Evolutionary conservation across 352 stramenopile genomes (phyloP).

Genomic region (Peronospora destructor): DNA sequence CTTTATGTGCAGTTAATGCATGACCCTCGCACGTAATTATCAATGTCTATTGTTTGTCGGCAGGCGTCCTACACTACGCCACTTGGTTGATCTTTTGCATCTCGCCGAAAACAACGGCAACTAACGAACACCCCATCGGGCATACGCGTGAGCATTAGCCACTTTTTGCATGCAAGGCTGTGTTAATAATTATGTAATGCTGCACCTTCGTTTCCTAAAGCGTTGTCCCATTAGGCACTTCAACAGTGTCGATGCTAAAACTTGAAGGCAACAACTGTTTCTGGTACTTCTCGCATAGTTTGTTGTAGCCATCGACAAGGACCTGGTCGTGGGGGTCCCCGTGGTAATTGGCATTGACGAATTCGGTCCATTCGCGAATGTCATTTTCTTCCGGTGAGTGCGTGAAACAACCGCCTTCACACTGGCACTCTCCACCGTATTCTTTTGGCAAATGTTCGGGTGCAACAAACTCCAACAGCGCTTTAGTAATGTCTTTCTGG

Average conservation of each 20-base stretch:
- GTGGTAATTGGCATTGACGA: conserved; percentile 39
- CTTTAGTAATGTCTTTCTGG: conserved; percentile 66
- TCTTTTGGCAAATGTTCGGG: conserved; percentile 56
- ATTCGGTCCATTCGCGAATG: conserved; percentile 52
- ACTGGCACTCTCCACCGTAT: conserved; percentile 56
- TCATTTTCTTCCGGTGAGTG: conserved; percentile 64
- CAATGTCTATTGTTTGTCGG: conserved; percentile 1
- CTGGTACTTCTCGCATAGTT: conserved; percentile 43
- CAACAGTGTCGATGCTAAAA: conserved; percentile 1
- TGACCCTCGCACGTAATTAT: background rate
- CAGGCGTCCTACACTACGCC: conserved; percentile 69
- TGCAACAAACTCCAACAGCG: conserved; percentile 58
- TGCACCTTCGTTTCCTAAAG: conserved; percentile 2
- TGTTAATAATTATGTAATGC: conserved; percentile 25
- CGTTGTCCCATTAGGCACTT: conserved; percentile 6
- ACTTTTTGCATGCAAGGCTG: conserved; percentile 22
- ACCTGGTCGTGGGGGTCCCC: conserved; percentile 24
- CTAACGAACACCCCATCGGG: conserved; percentile 7
- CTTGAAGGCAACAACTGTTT: conserved; percentile 28
- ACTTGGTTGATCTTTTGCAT: conserved; percentile 56
- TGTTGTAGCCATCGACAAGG: conserved; percentile 34
- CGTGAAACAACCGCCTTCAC: conserved; percentile 49
- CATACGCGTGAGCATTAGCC: conserved; percentile 8
- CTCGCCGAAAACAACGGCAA: conserved; percentile 27
- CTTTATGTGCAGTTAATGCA: background rate